A percentile compares a stretch with the other conserved stretches of the same genome.
These are phyloP conservation scores for Lecanicillium sp. DNA, from an alignment of 2,329 filamentous ascomycete genomes.

Conservation along the genomic window DNA sequence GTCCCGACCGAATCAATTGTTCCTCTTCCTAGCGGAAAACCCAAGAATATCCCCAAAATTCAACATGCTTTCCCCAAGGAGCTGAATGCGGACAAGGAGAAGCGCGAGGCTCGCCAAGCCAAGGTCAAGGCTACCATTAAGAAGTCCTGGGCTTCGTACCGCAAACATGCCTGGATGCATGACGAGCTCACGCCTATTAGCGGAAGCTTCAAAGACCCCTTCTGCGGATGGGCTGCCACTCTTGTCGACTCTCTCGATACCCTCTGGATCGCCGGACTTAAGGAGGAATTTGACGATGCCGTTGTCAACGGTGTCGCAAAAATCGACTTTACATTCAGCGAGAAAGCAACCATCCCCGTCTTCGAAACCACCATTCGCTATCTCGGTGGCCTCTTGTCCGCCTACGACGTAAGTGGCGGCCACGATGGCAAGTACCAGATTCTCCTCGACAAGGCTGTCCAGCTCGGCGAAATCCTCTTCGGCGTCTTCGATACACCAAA, in stretches of 20 bases:
- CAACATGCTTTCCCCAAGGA: conserved; percentile 70
- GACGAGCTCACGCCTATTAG: conserved; percentile 78
- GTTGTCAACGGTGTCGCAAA: conserved; percentile 55
- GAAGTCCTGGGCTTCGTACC: conserved; percentile 79
- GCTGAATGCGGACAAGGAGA: conserved; percentile 49
- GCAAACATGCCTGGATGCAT: conserved; percentile 70
- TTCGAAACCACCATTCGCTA: conserved; percentile 94
- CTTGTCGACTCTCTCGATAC: conserved; percentile 78
- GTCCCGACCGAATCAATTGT: conserved; percentile 65
- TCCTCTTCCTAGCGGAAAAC: conserved; percentile 63
- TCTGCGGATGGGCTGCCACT: conserved; percentile 87
- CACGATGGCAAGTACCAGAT: conserved; percentile 50
- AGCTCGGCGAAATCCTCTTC: conserved; percentile 75
- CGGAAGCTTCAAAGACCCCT: conserved; percentile 65
- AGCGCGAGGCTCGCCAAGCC: conserved; percentile 57
- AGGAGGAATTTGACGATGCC: conserved; percentile 74
- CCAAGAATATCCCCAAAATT: conserved; percentile 67
- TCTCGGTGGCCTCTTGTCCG: conserved; percentile 75
- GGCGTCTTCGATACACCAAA: conserved; percentile 88
- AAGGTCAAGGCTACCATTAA: conserved; percentile 68
- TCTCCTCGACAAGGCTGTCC: conserved; percentile 70
- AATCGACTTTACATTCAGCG: conserved; percentile 77
- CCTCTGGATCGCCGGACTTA: conserved; percentile 78
- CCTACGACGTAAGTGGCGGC: conserved; percentile 77
- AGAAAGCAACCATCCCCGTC: conserved; percentile 62